Evolutionary conservation across 192 early-diverging fungal genomes (phyloP).

Genomic region (Linnemannia zychae): DNA sequence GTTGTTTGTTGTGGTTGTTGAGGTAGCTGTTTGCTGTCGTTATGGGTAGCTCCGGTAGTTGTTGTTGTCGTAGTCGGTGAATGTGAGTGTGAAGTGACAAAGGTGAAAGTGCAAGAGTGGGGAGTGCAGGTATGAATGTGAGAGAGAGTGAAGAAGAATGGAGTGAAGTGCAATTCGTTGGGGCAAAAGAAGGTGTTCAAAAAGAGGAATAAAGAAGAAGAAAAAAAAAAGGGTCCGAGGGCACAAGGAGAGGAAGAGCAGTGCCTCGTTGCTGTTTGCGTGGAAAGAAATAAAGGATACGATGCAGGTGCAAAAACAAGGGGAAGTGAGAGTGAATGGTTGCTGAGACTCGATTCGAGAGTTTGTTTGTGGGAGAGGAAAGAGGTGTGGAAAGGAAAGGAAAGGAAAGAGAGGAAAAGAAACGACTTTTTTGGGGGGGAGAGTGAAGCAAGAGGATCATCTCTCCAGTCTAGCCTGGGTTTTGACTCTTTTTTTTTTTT

Average conservation of each 20-base stretch:
- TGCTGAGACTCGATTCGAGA: too few relatives aligned
- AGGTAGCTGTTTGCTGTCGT: not conserved
- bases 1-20: not conserved
- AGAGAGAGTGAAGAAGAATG: not conserved
- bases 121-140: not conserved
- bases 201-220: not conserved
- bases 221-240: not conserved
- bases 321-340: not conserved
- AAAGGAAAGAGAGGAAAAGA: not conserved
- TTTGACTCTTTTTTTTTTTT: not conserved
- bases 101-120: not conserved
- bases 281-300: not conserved
- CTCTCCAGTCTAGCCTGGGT: too few relatives aligned
- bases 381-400: not conserved
- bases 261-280: not conserved
- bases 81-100: not conserved
- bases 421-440: conserved; percentile 1
- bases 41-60: not conserved
- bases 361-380: not conserved
- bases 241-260: not conserved
- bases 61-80: not conserved
- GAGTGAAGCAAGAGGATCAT: too few relatives aligned
- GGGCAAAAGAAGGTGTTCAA: not conserved
- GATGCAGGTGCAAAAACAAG: not conserved
- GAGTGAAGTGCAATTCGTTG: not conserved